Conservation (phyloP, 768 basidiomycete genomes). For the Cystobasidium ongulense region DNA sequence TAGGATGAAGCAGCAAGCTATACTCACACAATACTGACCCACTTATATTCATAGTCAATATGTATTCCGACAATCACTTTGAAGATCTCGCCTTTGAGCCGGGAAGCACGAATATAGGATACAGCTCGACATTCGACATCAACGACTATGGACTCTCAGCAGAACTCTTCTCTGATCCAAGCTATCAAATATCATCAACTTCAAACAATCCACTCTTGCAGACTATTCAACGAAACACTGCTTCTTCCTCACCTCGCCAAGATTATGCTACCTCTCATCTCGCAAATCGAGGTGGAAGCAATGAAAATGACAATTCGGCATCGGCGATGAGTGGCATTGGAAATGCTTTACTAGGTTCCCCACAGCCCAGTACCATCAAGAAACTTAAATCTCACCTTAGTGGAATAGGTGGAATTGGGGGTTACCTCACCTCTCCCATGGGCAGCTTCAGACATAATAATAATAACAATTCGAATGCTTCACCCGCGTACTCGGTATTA, state of each 20-base stretch:
- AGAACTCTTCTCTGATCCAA: background rate
- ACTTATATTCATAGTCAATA: background rate
- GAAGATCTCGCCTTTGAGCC: background rate
- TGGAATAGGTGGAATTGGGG: constrained; percentile 16
- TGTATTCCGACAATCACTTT: constrained; percentile 19
- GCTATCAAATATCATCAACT: background rate
- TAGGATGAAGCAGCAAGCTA: too few species aligned
- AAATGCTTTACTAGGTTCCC: constrained; percentile 1
- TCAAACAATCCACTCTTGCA: background rate
- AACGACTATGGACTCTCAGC: background rate
- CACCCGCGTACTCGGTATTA: background rate
- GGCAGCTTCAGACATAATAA: constrained; percentile 3
- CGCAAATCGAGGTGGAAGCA: background rate
- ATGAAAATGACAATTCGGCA: constrained; percentile 1
- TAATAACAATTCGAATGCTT: background rate
- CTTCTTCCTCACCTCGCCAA: background rate
- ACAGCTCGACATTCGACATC: background rate
- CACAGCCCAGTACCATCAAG: constrained; percentile 25
- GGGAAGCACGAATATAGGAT: background rate
- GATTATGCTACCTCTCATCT: background rate
- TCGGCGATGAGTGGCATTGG: background rate
- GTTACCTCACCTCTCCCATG: constrained; percentile 25
- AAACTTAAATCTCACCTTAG: constrained; percentile 22
- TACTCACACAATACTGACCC: background rate
- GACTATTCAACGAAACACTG: background rate